These are phyloP conservation scores for Podospora didyma DNA, from an alignment of 495 filamentous ascomycete species.

Conservation along the genomic window DNA sequence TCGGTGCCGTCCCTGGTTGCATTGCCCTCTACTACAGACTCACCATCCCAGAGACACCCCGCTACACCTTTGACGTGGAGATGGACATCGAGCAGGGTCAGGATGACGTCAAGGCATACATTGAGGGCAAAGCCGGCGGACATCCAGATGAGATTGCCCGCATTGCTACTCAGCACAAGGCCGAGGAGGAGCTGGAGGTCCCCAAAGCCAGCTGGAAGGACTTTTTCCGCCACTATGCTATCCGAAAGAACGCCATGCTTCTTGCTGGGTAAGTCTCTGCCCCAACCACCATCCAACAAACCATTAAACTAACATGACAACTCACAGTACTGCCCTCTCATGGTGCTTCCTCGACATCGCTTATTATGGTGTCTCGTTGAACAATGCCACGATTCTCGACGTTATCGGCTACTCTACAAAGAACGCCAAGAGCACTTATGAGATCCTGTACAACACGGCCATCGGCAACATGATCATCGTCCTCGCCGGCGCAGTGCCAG, in stretches of 20 bases:
- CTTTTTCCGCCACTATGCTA: constrained; percentile 59
- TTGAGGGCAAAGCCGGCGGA: constrained; percentile 53
- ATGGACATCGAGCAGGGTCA: constrained; percentile 70
- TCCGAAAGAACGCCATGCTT: constrained; percentile 64
- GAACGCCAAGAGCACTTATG: constrained; percentile 53
- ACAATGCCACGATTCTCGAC: constrained; percentile 64
- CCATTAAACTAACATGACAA: constrained; percentile 1
- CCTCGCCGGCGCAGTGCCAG: constrained; percentile 70
- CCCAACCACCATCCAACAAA: background rate
- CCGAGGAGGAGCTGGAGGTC: constrained; percentile 43
- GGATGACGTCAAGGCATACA: constrained; percentile 62
- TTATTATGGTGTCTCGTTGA: constrained; percentile 73
- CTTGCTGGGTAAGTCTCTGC: constrained; percentile 46
- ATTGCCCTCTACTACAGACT: constrained; percentile 81
- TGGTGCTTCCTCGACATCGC: constrained; percentile 65
- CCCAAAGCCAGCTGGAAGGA: constrained; percentile 64
- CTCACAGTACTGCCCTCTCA: constrained; percentile 60
- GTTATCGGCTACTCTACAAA: constrained; percentile 63
- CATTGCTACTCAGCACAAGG: constrained; percentile 42
- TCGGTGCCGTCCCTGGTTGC: constrained; percentile 73
- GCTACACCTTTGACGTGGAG: constrained; percentile 78
- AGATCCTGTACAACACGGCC: constrained; percentile 63
- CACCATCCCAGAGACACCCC: constrained; percentile 73
- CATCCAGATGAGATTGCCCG: constrained; percentile 59
- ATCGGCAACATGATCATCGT: constrained; percentile 73